A percentile compares a stretch with the other conserved stretches of the same genome.
phyloP scores from a whole-genome alignment of 129 eudicot genomes.

The Centella asiatica region DNA sequence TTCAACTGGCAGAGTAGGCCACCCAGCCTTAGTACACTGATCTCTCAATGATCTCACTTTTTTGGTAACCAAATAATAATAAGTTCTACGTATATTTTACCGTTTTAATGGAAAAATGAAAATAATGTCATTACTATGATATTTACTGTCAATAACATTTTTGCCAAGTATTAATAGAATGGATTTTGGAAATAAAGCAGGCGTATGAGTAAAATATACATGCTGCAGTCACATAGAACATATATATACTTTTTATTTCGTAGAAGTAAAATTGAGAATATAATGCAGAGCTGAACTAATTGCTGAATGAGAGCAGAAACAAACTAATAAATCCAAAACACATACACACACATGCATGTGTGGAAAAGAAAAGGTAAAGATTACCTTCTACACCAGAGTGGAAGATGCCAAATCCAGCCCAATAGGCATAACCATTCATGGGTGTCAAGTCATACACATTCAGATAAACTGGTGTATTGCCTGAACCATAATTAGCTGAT shows the following conservation, averaged over 20 bases:
- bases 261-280: neutral
- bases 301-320: neutral
- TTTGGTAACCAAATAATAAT: no score
- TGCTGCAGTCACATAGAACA: no score
- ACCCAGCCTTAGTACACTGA: neutral
- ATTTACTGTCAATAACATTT: no score
- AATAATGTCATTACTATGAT: no score
- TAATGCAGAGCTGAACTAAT: no score
- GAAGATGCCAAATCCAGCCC: slow-evolving; percentile 38
- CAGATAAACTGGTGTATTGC: slow-evolving; percentile 46
- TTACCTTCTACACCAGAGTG: slow-evolving; percentile 47
- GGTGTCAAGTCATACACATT: slow-evolving; percentile 38
- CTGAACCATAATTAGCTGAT: slow-evolving; percentile 19
- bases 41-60: no score
- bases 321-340: neutral
- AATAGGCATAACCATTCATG: slow-evolving; percentile 28
- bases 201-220: no score
- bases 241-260: neutral
- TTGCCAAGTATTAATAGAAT: no score
- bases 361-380: neutral
- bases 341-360: neutral
- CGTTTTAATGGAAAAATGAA: neutral
- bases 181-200: no score
- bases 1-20: neutral
- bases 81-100: neutral